Evolutionary conservation across 139 green algal genomes (phyloP).

Genomic region (Chlamydomonas urium): DNA sequence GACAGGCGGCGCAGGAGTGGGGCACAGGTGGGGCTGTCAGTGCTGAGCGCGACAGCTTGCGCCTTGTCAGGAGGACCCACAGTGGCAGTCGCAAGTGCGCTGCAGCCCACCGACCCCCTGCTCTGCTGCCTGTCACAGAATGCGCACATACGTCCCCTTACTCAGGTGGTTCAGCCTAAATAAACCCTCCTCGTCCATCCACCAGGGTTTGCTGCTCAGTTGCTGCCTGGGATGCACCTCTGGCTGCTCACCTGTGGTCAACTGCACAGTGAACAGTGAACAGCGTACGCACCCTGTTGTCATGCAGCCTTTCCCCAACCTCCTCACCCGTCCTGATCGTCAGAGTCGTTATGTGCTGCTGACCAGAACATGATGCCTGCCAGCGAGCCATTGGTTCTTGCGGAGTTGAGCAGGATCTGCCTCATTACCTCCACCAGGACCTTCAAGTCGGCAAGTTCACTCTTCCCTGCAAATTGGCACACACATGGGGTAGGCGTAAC

Average conservation of each 20-base stretch:
- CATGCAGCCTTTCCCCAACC: neutral
- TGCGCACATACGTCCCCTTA: too few species aligned
- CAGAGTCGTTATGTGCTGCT: constrained; percentile 25
- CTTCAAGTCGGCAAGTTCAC: too few species aligned
- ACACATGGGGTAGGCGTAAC: too few species aligned
- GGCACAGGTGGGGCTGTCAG: neutral
- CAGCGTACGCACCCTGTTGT: neutral
- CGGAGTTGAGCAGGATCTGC: constrained; percentile 21
- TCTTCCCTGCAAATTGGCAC: too few species aligned
- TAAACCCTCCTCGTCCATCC: neutral
- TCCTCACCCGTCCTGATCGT: constrained; percentile 21
- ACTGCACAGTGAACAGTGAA: neutral
- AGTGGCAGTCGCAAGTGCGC: too few species aligned
- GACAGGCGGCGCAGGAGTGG: neutral
- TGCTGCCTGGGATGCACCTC: neutral
- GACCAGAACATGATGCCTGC: constrained; percentile 27
- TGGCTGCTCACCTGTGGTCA: neutral
- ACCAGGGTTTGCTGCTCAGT: neutral
- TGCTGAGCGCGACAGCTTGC: neutral
- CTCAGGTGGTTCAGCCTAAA: too few species aligned
- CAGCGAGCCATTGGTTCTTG: neutral
- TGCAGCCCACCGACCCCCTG: too few species aligned
- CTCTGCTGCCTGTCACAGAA: too few species aligned
- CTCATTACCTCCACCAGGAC: constrained; percentile 12
- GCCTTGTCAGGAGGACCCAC: neutral